A percentile compares a stretch with the other conserved stretches of the same genome.
phyloP scores from a whole-genome alignment of 2,329 filamentous ascomycete genomes.

The Lachnellula occidentalis region DNA sequence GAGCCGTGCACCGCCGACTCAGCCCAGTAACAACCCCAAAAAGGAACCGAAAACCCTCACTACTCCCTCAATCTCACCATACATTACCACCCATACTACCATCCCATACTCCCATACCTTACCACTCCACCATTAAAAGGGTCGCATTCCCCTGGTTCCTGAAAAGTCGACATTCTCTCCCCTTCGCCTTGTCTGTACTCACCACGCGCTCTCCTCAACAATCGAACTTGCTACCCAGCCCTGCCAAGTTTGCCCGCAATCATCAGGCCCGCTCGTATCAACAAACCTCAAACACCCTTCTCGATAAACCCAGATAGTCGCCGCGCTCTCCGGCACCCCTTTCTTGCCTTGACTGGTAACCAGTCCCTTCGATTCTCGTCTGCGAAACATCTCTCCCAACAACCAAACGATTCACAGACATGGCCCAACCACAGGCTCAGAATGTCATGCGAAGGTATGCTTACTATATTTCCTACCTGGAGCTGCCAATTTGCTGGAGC shows the following conservation, averaged over 20 bases:
- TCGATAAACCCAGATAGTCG: constrained; percentile 5
- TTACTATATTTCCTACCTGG: neutral
- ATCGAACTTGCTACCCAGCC: constrained; percentile 15
- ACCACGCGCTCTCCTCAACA: neutral
- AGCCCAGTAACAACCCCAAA: constrained; percentile 9
- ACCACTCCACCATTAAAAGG: neutral
- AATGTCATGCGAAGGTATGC: constrained; percentile 42
- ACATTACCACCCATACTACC: neutral
- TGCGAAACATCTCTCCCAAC: constrained; percentile 1
- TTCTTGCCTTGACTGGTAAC: constrained; percentile 21
- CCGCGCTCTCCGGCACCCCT: constrained; percentile 4
- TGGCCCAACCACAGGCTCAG: constrained; percentile 32
- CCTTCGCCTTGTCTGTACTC: neutral
- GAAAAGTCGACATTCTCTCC: neutral
- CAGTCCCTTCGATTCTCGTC: constrained; percentile 11
- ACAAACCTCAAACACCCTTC: constrained; percentile 13
- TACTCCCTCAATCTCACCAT: neutral
- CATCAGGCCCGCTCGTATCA: constrained; percentile 23
- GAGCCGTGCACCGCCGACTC: constrained; percentile 7
- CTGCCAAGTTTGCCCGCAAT: constrained; percentile 16
- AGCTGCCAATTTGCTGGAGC: neutral
- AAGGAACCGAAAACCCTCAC: neutral
- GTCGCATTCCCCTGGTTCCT: neutral
- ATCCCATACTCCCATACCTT: neutral
- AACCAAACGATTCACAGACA: constrained; percentile 16